Evolutionary conservation across 495 filamentous ascomycete species (phyloP).

Genomic region (Thermothielavioides terrestris): DNA sequence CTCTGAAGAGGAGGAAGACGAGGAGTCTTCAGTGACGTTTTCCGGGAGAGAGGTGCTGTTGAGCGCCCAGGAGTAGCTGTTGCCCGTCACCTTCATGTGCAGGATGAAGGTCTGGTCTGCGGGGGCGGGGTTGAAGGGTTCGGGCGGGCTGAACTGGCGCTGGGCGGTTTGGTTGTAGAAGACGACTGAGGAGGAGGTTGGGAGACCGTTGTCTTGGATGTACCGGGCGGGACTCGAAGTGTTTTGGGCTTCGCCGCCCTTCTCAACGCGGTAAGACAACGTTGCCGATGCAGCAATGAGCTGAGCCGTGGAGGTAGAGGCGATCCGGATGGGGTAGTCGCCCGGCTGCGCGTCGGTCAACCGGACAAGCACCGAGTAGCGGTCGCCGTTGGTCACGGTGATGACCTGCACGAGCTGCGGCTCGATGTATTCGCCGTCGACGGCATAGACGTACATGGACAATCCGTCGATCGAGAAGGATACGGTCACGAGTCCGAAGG

Average conservation of each 20-base stretch:
- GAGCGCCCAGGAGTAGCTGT: no score
- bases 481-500: neutral
- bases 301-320: conserved; percentile 18
- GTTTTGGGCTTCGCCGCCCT: neutral
- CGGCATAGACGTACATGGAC: conserved; percentile 38
- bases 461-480: conserved; percentile 39
- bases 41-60: no score
- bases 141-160: no score
- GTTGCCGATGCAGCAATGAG: conserved; percentile 26
- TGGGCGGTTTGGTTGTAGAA: no score
- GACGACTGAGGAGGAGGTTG: no score
- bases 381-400: conserved; percentile 33
- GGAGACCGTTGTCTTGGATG: conserved; percentile 33
- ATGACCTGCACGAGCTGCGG: conserved; percentile 33
- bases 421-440: conserved; percentile 38
- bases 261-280: neutral
- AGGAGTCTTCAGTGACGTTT: no score
- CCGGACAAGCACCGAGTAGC: conserved; percentile 34
- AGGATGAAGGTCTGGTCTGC: no score
- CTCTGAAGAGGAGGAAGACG: no score
- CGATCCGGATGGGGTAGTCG: conserved; percentile 36
- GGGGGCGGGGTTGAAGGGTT: no score
- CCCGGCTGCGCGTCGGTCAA: conserved; percentile 24
- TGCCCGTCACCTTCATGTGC: no score
- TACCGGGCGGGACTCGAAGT: conserved; percentile 12